Base-by-base conservation (phyloP, 768 basidiomycete species). In the Amanita pallidorosea region DNA sequence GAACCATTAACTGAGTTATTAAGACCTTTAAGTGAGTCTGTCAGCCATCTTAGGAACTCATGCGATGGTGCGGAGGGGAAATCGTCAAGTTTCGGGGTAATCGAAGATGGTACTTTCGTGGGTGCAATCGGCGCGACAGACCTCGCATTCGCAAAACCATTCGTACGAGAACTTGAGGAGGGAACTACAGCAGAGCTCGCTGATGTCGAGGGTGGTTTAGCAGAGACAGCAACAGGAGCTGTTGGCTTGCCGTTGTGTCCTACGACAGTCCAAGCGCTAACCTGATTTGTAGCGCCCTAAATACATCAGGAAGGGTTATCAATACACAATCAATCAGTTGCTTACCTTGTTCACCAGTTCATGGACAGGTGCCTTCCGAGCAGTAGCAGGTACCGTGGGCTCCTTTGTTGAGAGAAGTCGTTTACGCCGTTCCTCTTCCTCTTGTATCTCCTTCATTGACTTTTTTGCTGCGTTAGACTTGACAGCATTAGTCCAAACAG, bases 381-480 rank as follows among this genome's bases (percentile, higher is more conserved):
- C 71, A 35, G 76, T 74, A 18, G 76, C 70, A 11, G 77, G 68
- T 7, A 75, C 75, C 49, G 71, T 70, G 48, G 73, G 80, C 55
- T 87, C 81, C 63, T 83, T 84, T 6, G 70, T 66, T 1, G 72
- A 72, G 25, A 13, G 17, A 11, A 68, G 58, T 65, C 83, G 87
- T 73, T 91, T 93, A 55, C 85, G 77, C 55, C 71, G 78, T 66
- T 95, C 91, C 61, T 99, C 96, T 59, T 99, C 96, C 66, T 98
- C 95, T 61, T 95, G 90, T 36, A 99, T 99, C 70, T 99, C 93
- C 71, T 95, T 97, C 84, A 99, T 85, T 2, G 89, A 88, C 74
- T 92, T 96, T 73, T 91, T 94, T 6, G 75, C 63, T 2, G 71
- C 62, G 8, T 69, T 68, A 6, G 74, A 65, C 60, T 81, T 83